These are phyloP conservation scores for Colletotrichum higginsianum DNA, from an alignment of 2,329 filamentous ascomycete species.

Conservation along the genomic window DNA sequence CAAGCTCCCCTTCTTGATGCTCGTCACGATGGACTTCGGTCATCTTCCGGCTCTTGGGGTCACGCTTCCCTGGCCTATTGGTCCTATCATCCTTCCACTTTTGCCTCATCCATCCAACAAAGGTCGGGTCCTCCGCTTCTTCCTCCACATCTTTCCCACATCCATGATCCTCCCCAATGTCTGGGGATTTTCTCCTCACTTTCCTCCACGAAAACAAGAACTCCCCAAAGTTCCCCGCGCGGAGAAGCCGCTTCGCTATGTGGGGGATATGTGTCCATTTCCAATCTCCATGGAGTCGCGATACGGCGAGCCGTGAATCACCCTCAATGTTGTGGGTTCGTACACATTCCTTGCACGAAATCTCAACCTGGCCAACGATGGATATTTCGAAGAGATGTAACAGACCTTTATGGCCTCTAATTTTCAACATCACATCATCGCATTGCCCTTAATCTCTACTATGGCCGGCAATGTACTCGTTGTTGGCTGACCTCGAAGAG, in stretches of 20 bases:
- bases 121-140: not conserved
- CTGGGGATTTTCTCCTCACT: slow-evolving; percentile 11
- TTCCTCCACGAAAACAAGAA: not conserved
- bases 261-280: not conserved
- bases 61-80: not conserved
- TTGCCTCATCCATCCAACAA: not conserved
- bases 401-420: no score
- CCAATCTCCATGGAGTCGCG: not conserved
- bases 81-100: not conserved
- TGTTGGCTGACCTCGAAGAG: no score
- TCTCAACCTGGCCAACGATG: not conserved
- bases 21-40: not conserved
- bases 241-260: slow-evolving; percentile 9
- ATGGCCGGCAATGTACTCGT: no score
- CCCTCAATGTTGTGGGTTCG: not conserved
- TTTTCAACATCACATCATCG: no score
- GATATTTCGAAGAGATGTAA: no score
- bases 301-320: not conserved
- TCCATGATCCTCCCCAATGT: not conserved
- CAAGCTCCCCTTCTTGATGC: not conserved
- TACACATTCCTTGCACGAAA: not conserved
- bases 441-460: no score
- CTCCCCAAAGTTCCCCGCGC: slow-evolving; percentile 35
- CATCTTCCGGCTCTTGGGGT: slow-evolving; percentile 3
- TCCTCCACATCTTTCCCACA: not conserved